Evolutionary conservation across 805 yeast species (phyloP), one percentile per base, ranked within the genome.

Genomic region (Cyberlindnera samutprakarnensis): DNA sequence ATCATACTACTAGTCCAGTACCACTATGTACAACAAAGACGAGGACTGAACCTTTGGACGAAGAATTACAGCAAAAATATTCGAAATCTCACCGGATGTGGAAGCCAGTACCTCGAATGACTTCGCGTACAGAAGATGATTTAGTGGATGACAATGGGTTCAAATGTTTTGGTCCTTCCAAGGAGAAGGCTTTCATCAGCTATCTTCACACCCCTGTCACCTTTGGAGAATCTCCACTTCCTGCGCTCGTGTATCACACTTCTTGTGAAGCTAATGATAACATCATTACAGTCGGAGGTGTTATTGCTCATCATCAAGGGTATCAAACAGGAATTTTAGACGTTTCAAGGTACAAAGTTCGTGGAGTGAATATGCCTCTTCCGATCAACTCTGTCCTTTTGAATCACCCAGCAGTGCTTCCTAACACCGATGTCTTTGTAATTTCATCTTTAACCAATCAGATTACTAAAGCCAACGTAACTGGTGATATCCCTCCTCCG

Each of bases 401-500:
- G 8, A 58, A 55, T 32, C 61, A 64, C 27, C 70, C 76, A 21
- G 42, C 61, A 3, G 46, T 64, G 43, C 51, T 59, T 10, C 63
- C 66, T 15, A 68, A 64, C 36, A 45, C 48, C 5, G 40, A 46
- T 23, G 41, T 72, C 8, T 64, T 54, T 37, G 53, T 54, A 5
- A 48, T 64, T 27, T 59, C 66, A 2, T 37, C 64, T 0, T 60
- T 61, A 6, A 64, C 78, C 1, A 56, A 56, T 30, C 50, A 64
- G 7, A 33, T 67, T 6, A 41, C 44, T 5, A 50, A 48, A 53
- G 56, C 63, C 47, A 29, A 46, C 36, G 16, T 54, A 6, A 30
- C 42, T 2, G 71, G 70, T 3, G 66, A 64, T 27, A 46, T 62
- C 5, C 86, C 87, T 0, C 68, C 71, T 4, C 67, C 77, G 3